Conservation (phyloP, 805 yeast species). For the Wickerhamomyces sydowiorum region DNA sequence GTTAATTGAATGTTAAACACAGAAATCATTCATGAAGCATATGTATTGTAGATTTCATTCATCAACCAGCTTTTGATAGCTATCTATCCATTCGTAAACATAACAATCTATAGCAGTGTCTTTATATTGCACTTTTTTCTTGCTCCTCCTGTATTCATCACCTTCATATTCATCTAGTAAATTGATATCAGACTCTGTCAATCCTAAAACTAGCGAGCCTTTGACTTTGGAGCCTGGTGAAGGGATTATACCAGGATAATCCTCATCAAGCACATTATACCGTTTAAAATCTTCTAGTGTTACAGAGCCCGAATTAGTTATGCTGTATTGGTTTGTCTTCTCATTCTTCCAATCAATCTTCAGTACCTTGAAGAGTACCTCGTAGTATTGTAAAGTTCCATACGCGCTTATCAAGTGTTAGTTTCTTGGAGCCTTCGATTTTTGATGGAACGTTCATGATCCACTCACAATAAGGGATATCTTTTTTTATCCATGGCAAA, state of each 20-base stretch:
- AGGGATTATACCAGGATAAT: constrained; percentile 13
- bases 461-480: too few species aligned
- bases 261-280: constrained; percentile 7
- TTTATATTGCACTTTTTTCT: background rate
- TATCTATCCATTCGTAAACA: constrained; percentile 15
- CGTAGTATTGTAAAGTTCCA: background rate
- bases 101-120: background rate
- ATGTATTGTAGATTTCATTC: too few species aligned
- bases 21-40: background rate
- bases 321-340: background rate
- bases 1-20: too few species aligned
- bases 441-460: too few species aligned
- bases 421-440: too few species aligned
- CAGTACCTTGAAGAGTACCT: background rate
- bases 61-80: background rate
- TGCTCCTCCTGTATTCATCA: constrained; percentile 13
- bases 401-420: background rate
- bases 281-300: constrained; percentile 3
- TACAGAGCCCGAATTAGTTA: background rate
- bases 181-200: constrained; percentile 6
- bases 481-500: too few species aligned
- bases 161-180: constrained; percentile 18
- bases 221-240: constrained; percentile 1
- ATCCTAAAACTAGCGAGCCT: constrained; percentile 12
- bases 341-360: background rate